These are phyloP conservation scores for Coix lacrymajobi DNA, from an alignment of 176 grass and related monocot species.

Conservation along the genomic window DNA sequence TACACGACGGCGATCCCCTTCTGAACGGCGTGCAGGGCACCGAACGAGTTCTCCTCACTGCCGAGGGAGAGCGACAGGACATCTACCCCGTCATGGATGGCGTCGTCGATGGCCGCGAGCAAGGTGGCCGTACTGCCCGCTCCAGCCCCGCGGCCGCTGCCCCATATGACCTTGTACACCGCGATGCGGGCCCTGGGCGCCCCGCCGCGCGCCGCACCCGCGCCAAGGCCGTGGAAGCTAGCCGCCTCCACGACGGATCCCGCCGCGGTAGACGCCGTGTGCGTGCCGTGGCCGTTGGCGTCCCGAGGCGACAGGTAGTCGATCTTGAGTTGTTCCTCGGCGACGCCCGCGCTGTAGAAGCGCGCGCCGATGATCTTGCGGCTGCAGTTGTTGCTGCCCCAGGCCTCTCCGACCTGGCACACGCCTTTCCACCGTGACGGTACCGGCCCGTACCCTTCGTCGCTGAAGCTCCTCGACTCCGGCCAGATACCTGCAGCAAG, in stretches of 20 bases:
- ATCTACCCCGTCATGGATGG: slow-evolving; percentile 28
- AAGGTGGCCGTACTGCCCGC: background rate
- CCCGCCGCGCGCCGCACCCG: background rate
- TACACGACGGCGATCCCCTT: slow-evolving; percentile 31
- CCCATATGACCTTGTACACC: slow-evolving; percentile 21
- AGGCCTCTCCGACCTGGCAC: background rate
- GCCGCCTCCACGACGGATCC: background rate
- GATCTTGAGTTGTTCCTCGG: fast-evolving
- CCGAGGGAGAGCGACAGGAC: background rate
- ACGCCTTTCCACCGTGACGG: slow-evolving; percentile 2
- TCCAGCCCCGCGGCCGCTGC: background rate
- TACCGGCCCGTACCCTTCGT: slow-evolving; percentile 1
- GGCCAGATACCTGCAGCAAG: slow-evolving; percentile 25
- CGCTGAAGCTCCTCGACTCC: slow-evolving; percentile 28
- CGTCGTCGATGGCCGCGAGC: slow-evolving; percentile 33
- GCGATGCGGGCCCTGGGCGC: slow-evolving; percentile 4
- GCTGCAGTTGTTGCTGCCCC: slow-evolving; percentile 17
- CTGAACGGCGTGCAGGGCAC: slow-evolving; percentile 18
- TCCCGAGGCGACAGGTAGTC: slow-evolving; percentile 6
- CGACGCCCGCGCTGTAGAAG: background rate
- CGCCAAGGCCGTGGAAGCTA: slow-evolving; percentile 11
- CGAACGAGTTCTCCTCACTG: background rate
- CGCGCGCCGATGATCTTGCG: slow-evolving; percentile 36
- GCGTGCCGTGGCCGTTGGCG: background rate
- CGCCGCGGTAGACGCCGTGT: background rate